Conservation (phyloP, 2,329 filamentous ascomycete genomes). For the Ciborinia camelliae region DNA sequence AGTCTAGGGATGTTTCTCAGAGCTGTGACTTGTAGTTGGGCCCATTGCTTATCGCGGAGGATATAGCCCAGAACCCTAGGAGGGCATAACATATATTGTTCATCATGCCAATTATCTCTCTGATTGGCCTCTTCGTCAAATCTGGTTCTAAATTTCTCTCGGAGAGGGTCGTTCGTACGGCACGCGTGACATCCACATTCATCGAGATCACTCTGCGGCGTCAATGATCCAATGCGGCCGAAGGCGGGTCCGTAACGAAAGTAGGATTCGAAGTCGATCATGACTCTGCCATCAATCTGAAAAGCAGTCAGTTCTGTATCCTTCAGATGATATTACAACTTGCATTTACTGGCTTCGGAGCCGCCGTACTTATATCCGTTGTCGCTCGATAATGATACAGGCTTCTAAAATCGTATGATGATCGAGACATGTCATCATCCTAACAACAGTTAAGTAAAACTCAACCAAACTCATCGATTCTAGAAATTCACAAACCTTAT, state of each 20-base stretch:
- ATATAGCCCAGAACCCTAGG: not conserved
- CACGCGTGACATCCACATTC: not conserved
- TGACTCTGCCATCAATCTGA: not conserved
- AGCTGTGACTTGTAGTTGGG: not conserved
- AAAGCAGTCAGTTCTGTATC: too few species aligned
- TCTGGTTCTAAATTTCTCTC: too few species aligned
- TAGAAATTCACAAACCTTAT: not conserved
- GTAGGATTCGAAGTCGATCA: not conserved
- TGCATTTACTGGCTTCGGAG: too few species aligned
- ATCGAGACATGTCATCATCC: too few species aligned
- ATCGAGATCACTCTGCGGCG: too few species aligned
- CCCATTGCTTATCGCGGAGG: not conserved
- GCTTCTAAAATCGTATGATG: too few species aligned
- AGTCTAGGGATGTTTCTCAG: not conserved
- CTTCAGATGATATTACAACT: too few species aligned
- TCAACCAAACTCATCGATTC: too few species aligned
- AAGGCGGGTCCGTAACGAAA: not conserved
- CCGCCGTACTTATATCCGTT: too few species aligned
- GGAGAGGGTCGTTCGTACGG: not conserved
- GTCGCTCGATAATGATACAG: too few species aligned
- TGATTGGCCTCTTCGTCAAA: not conserved
- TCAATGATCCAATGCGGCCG: not conserved
- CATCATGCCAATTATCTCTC: not conserved
- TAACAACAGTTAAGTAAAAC: too few species aligned
- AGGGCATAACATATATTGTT: not conserved